Conservation (phyloP, 2,329 filamentous ascomycete species). For the Seiridium unicorne region DNA sequence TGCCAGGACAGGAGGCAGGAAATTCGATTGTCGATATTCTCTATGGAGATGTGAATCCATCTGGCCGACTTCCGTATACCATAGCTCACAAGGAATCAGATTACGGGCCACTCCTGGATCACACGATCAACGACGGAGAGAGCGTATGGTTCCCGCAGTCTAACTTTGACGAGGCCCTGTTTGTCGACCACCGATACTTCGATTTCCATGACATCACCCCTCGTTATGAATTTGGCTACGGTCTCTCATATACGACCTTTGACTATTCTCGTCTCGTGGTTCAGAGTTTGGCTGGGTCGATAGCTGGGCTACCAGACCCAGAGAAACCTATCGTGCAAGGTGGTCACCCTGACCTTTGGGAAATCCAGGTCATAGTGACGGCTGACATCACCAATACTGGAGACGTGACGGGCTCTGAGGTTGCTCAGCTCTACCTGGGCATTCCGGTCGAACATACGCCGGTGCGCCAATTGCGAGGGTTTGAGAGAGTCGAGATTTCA, state of each 20-base stretch:
- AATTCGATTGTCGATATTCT: conserved; percentile 69
- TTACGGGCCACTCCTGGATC: conserved; percentile 61
- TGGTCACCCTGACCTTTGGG: conserved; percentile 44
- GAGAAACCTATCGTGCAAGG: conserved; percentile 36
- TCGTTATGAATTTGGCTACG: conserved; percentile 80
- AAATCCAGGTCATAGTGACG: conserved; percentile 46
- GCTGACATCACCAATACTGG: conserved; percentile 67
- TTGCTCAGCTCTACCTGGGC: conserved; percentile 59
- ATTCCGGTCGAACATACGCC: conserved; percentile 33
- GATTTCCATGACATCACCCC: conserved; percentile 72
- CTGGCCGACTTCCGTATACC: conserved; percentile 27
- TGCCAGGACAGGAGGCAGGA: conserved; percentile 82
- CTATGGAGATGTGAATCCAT: conserved; percentile 44
- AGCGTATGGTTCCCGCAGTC: conserved; percentile 58
- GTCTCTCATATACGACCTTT: conserved; percentile 76
- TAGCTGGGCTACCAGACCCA: conserved; percentile 16
- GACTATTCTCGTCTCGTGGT: conserved; percentile 44
- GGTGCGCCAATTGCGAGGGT: conserved; percentile 40
- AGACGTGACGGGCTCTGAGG: conserved; percentile 58
- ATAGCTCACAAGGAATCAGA: conserved; percentile 23
- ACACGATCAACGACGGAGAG: too few relatives aligned
- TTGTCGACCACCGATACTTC: conserved; percentile 88
- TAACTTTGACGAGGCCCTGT: conserved; percentile 76
- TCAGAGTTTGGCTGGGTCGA: too few relatives aligned
- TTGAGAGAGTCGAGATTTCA: conserved; percentile 62